Conservation (phyloP, 2,329 filamentous ascomycete genomes). For the Ilyonectria mors-panacis region DNA sequence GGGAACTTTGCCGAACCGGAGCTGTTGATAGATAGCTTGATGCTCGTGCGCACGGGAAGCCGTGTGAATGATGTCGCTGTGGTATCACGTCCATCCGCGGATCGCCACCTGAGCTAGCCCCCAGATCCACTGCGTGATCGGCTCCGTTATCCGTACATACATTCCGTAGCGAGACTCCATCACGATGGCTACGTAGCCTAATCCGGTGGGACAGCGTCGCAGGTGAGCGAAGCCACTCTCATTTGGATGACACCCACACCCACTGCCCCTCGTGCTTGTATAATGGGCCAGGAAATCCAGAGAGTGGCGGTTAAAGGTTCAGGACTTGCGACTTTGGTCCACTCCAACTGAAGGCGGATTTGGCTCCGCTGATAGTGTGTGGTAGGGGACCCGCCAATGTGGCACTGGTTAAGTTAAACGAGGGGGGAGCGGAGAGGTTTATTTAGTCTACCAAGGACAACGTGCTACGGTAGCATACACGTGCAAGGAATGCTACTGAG, state of each 20-base stretch:
- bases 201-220: slow-evolving; percentile 1
- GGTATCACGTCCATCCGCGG: not conserved
- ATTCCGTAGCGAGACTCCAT: not conserved
- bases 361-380: not conserved
- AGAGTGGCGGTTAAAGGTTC: not conserved
- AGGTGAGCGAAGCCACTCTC: not conserved
- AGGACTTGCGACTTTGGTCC: not conserved
- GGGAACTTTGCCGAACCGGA: not conserved
- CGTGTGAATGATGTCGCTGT: not conserved
- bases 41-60: slow-evolving; percentile 3
- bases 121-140: slow-evolving; percentile 8
- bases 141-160: not conserved
- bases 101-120: not conserved
- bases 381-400: not conserved
- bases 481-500: no score
- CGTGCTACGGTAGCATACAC: no score
- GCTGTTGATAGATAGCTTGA: not conserved
- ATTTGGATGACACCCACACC: not conserved
- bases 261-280: slow-evolving; percentile 3
- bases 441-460: not conserved
- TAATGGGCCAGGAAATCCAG: slow-evolving; percentile 2
- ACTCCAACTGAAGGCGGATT: not conserved
- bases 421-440: not conserved
- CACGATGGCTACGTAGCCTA: not conserved
- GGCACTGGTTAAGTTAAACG: not conserved